Base-by-base conservation (phyloP, 2,329 filamentous ascomycete species). In the Cadophora luteo-olivacea region DNA sequence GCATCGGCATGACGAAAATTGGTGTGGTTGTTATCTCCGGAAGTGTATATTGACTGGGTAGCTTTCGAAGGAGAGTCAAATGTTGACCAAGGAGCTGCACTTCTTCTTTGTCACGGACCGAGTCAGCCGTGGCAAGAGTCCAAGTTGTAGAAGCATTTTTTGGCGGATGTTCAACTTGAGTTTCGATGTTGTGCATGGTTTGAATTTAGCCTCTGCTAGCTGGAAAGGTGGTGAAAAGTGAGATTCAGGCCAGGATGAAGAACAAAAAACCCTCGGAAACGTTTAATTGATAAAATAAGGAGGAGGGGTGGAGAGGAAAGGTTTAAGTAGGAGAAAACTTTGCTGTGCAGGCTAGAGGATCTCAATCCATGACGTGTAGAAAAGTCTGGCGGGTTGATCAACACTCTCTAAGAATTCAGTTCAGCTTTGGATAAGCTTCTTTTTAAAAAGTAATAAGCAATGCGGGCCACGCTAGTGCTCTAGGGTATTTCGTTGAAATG, bases 1-100 rank as follows among this genome's bases (percentile, higher is more conserved):
- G 25, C 14, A 54, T 54, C 51, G 51, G 51, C 51, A 54, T 54
- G 24, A 54, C 51, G 24, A 54, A 54, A 32, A 54, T 54, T 7
- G 51, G 51, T 14, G 51, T 54, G 51, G 51, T 32, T 29, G 9
- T 54, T 32, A 54, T 29, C 25, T 54, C 51, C 25, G 51, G 51
- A 54, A 54, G 51, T 54, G 51, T 32, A 32, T 54, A 29, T 54
- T 54, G 24, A 29, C 25, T 29, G 11, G 51, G 51, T 32, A 16
- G 25, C 51, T 54, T 54, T 16, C 51, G 24, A 29, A 54, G 51
- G 12, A 54, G 51, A 54, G 14, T 32, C 51, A 54, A 54, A 29
- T 54, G 51, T 54, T 54, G 24, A 14, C 32, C 51, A 16, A 54
- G 51, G 24, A 54, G 22, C 51, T 29, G 25, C 11, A 29, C 24